Evolutionary conservation across 2,329 filamentous ascomycete genomes (phyloP).

Genomic region (Mycocentrospora acerina): DNA sequence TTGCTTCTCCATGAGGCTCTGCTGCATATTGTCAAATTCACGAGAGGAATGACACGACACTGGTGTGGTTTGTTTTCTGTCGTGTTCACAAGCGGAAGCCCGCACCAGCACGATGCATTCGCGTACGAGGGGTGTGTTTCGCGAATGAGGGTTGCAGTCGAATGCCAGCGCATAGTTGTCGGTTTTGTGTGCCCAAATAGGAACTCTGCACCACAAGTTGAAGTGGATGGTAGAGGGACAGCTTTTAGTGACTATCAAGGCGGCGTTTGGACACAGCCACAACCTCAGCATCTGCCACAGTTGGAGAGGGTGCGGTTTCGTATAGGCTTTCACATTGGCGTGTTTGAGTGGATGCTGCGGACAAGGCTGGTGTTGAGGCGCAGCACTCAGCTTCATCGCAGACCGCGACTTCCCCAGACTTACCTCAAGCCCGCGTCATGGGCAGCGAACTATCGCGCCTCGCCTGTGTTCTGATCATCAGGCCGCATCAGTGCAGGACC

Average conservation of each 20-base stretch:
- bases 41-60: no score
- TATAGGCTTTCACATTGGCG: constrained; percentile 14
- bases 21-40: constrained; percentile 15
- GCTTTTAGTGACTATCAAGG: no score
- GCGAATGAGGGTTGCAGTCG: no score
- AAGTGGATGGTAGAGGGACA: no score
- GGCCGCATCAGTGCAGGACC: no score
- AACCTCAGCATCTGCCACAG: constrained; percentile 7
- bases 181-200: constrained; percentile 1
- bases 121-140: constrained; percentile 9
- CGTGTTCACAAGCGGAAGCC: constrained; percentile 10
- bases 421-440: no score
- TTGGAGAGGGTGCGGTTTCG: constrained; percentile 11
- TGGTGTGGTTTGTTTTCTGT: constrained; percentile 14
- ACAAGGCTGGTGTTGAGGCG: background rate
- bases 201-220: no score
- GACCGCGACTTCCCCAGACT: constrained; percentile 19
- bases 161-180: constrained; percentile 29
- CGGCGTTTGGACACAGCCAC: constrained; percentile 8
- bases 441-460: no score
- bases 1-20: constrained; percentile 34
- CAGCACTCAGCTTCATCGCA: no score
- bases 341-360: constrained; percentile 1
- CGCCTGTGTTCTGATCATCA: no score
- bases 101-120: constrained; percentile 7